Base-by-base conservation (phyloP, 352 stramenopile genomes). In the Pythium monospermum region DNA sequence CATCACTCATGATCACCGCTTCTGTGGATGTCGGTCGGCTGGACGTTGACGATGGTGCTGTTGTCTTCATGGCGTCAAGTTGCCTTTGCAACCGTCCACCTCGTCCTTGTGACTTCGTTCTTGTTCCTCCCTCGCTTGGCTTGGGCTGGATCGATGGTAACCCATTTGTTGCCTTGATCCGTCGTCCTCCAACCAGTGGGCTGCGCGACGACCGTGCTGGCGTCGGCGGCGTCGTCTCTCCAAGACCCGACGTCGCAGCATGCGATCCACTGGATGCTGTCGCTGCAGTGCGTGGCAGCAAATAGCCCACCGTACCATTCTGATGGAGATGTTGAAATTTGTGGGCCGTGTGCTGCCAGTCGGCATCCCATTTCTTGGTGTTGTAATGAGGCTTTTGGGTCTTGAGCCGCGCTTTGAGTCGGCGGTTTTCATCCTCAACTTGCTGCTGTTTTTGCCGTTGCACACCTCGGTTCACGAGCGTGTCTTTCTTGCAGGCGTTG, bases 341-440 rank as follows among this genome's bases (percentile, higher is more conserved):
- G 21, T 72, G 50, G 2, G 51, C 47, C 16, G 66, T 56, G n/a
- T 83, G 50, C 40, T 85, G 73, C 76, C 78, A 91, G 35, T 91
- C 77, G 4, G 59, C 49, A 44, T 89, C 80, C 77, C 80, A 91
- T 52, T 85, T 78, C 51, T 73, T 76, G 3, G 76, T 73, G 46
- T 83, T 79, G 59, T 91, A 91, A 16, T 62, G 78, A 0, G 77
- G 73, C 44, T 89, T 91, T 26, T 85, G 62, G 0, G 59, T 56
- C 16, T 68, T 53, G 6, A 91, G 40, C 13, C 77, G 67, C 28
- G 80, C 67, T 40, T 78, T 70, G 35, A 89, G 37, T 3, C 76
- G 68, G 7, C 66, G 65, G 51, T 91, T 91, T 55, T 91, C 80
- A 6, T 83, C 61, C 1, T 73, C 68, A 26, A 91, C 87, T 6